phyloP scores from a whole-genome alignment of 345 rosid species.

The Brassica incana region DNA sequence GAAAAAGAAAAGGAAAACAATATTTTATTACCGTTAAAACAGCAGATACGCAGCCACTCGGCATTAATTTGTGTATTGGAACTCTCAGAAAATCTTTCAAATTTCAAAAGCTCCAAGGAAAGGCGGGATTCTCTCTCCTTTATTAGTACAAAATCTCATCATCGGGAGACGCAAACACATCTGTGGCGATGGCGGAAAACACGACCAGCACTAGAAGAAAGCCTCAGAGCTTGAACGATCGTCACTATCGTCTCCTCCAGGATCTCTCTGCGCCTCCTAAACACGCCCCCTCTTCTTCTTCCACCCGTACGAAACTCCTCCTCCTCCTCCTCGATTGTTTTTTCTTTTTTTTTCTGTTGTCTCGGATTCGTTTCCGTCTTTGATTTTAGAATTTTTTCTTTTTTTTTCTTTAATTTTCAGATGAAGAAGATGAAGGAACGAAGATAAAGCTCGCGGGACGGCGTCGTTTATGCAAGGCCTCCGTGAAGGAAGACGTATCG shows the following conservation, averaged over 20 bases:
- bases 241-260: constrained; percentile 78
- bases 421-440: constrained; percentile 41
- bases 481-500: constrained; percentile 36
- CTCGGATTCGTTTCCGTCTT: not conserved
- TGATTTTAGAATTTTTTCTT: not conserved
- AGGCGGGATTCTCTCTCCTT: constrained; percentile 26
- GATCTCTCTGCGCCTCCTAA: constrained; percentile 67
- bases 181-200: constrained; percentile 51
- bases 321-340: not conserved
- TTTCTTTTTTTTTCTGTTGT: not conserved
- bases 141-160: not conserved
- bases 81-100: constrained; percentile 18
- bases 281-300: constrained; percentile 17
- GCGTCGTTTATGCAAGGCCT: constrained; percentile 44
- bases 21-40: not conserved
- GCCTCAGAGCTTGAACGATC: constrained; percentile 79
- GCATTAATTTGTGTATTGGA: not conserved
- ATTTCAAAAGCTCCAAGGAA: constrained; percentile 11
- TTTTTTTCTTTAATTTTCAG: not conserved
- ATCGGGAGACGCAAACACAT: not conserved
- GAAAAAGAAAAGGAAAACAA: not conserved
- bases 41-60: not conserved
- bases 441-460: constrained; percentile 41
- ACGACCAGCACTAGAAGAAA: constrained; percentile 43
- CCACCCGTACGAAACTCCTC: constrained; percentile 23